These are phyloP conservation scores for Babesia gibsoni DNA, from an alignment of 169 alveolate species.

Conservation along the genomic window DNA sequence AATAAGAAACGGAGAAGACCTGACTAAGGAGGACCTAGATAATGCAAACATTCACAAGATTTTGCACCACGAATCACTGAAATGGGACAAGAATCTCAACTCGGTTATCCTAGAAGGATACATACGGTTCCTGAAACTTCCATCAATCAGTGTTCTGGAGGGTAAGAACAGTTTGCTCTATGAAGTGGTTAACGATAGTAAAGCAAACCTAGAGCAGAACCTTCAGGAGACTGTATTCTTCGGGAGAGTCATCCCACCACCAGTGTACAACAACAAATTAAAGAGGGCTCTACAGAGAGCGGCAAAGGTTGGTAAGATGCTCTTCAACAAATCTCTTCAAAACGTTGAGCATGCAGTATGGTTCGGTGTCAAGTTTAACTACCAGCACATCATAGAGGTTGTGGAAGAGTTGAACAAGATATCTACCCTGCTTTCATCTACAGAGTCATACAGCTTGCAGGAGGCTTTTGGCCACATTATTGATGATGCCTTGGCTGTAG, in stretches of 20 bases:
- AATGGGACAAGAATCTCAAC: slow-evolving; percentile 74
- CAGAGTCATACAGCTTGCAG: slow-evolving; percentile 58
- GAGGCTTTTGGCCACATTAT: slow-evolving; percentile 59
- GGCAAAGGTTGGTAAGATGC: slow-evolving; percentile 61
- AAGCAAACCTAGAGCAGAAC: slow-evolving; percentile 68
- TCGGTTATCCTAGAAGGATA: slow-evolving; percentile 59
- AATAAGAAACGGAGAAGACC: slow-evolving; percentile 47
- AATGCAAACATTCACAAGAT: slow-evolving; percentile 54
- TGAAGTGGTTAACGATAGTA: slow-evolving; percentile 70
- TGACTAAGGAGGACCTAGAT: slow-evolving; percentile 45
- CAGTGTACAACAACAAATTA: slow-evolving; percentile 64
- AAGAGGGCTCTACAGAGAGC: slow-evolving; percentile 53
- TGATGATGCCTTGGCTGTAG: slow-evolving; percentile 54
- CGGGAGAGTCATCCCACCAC: slow-evolving; percentile 70
- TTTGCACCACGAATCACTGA: slow-evolving; percentile 63
- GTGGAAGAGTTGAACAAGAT: slow-evolving; percentile 69
- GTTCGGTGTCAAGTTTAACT: slow-evolving; percentile 74
- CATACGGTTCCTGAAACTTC: slow-evolving; percentile 63
- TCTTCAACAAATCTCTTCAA: slow-evolving; percentile 60
- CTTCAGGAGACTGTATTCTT: slow-evolving; percentile 69
- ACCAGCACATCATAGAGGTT: slow-evolving; percentile 59
- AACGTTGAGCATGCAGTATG: slow-evolving; percentile 76
- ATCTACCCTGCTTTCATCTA: slow-evolving; percentile 36
- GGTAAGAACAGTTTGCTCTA: slow-evolving; percentile 23
- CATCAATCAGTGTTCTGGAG: slow-evolving; percentile 47